Evolutionary conservation across 1,139 yeast species (phyloP).

Genomic region (Saccharomycopsis phalli): DNA sequence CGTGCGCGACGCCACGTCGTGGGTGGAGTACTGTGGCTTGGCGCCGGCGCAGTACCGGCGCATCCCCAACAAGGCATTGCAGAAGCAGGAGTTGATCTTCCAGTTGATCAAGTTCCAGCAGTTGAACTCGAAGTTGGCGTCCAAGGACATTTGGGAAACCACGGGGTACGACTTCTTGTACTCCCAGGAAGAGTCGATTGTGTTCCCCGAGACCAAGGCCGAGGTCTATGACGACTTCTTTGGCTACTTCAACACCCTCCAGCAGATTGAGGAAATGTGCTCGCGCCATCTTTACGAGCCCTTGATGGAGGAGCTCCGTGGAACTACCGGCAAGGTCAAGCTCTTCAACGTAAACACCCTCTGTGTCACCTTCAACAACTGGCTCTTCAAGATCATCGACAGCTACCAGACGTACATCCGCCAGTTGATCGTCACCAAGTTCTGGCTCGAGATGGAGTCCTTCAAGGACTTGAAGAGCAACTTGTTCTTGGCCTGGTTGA

Average conservation of each 20-base stretch:
- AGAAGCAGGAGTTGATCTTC: constrained; percentile 18
- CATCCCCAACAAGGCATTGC: constrained; percentile 10
- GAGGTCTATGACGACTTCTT: constrained; percentile 20
- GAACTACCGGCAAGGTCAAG: constrained; percentile 2
- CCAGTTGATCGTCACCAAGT: constrained; percentile 19
- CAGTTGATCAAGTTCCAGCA: constrained; percentile 17
- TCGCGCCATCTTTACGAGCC: constrained; percentile 15
- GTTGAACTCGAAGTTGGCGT: constrained; percentile 12
- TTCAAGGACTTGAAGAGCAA: constrained; percentile 14
- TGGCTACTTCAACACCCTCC: constrained; percentile 19
- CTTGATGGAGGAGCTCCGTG: constrained; percentile 14
- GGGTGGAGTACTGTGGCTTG: constrained; percentile 17
- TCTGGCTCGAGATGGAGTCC: constrained; percentile 20
- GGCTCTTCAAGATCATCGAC: constrained; percentile 20
- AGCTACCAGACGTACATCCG: constrained; percentile 18
- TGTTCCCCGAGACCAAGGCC: constrained; percentile 20
- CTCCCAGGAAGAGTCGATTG: constrained; percentile 15
- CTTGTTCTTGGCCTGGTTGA: constrained; percentile 18
- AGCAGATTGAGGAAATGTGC: constrained; percentile 18
- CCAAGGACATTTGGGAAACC: constrained; percentile 20
- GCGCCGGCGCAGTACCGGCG: constrained; percentile 8
- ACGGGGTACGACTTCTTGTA: constrained; percentile 19
- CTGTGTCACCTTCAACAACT: constrained; percentile 18
- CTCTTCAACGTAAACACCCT: constrained; percentile 17
- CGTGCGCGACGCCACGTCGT: constrained; percentile 11